Conservation (phyloP, 179 eudicot species). For the Heliamphora pulchella region DNA sequence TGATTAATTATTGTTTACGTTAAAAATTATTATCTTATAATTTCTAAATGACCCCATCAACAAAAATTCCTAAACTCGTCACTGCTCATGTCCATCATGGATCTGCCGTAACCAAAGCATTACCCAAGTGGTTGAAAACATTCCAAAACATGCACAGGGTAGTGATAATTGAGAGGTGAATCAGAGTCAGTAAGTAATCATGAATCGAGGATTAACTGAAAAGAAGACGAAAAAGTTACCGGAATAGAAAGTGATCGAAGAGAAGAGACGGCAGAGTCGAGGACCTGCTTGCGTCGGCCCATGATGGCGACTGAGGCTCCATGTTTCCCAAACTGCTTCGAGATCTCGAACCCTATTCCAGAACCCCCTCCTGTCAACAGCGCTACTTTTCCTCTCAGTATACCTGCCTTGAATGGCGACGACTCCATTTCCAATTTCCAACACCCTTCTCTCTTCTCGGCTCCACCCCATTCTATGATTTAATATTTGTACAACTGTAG, state of each 20-base stretch:
- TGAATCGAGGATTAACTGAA: not conserved
- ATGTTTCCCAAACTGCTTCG: constrained; percentile 71
- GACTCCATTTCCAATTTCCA: constrained; percentile 33
- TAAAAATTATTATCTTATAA: too few species aligned
- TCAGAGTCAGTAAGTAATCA: too few species aligned
- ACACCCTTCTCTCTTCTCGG: not conserved
- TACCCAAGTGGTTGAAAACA: too few species aligned
- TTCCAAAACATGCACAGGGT: too few species aligned
- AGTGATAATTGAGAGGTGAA: too few species aligned
- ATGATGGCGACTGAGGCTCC: constrained; percentile 86
- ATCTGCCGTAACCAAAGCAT: too few species aligned
- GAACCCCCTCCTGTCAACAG: constrained; percentile 88
- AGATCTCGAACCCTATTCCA: constrained; percentile 86
- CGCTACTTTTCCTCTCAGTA: constrained; percentile 74
- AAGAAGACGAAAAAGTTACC: constrained; percentile 24
- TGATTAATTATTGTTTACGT: too few species aligned
- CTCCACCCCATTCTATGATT: not conserved
- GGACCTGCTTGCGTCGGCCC: constrained; percentile 72
- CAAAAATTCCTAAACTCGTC: too few species aligned
- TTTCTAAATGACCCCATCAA: too few species aligned
- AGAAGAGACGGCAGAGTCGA: constrained; percentile 64
- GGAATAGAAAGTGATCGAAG: constrained; percentile 61
- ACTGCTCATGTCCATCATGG: too few species aligned
- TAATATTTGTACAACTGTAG: too few species aligned
- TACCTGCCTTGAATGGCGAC: constrained; percentile 65